These are phyloP conservation scores for Clavaria fumosa DNA, from an alignment of 768 basidiomycete species.

Conservation along the genomic window DNA sequence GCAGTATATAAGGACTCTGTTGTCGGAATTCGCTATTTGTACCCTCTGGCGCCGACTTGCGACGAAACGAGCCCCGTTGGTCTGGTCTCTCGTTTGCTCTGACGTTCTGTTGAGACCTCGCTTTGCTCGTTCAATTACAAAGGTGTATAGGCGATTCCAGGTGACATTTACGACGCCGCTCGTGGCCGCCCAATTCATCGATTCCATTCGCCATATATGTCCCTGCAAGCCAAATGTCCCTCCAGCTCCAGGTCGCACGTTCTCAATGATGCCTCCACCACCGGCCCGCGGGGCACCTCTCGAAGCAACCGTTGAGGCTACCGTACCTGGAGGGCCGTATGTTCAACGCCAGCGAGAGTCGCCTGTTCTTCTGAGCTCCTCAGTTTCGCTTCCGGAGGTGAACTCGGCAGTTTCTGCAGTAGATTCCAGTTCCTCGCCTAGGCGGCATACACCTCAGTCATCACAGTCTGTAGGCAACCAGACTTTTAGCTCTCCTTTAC, in stretches of 20 bases:
- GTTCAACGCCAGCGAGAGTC: neutral
- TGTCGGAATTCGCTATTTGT: slow-evolving; percentile 63
- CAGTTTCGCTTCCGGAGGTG: neutral
- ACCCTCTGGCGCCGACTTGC: slow-evolving; percentile 23
- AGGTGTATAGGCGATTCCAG: slow-evolving; percentile 68
- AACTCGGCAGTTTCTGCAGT: slow-evolving; percentile 17
- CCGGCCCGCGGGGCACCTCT: neutral
- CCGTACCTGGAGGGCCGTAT: slow-evolving; percentile 3
- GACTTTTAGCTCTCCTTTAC: too few species aligned
- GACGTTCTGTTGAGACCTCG: neutral
- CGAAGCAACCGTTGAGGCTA: neutral
- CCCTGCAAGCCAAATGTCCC: slow-evolving; percentile 52
- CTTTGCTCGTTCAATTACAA: slow-evolving; percentile 4
- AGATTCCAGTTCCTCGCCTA: too few species aligned
- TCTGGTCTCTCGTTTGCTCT: neutral
- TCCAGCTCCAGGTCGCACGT: slow-evolving; percentile 8
- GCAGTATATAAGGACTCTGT: slow-evolving; percentile 62
- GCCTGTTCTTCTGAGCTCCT: slow-evolving; percentile 8
- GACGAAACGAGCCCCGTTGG: neutral
- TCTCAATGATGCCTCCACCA: neutral
- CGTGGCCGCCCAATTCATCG: slow-evolving; percentile 41
- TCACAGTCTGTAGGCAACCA: too few species aligned
- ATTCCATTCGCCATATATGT: slow-evolving; percentile 49
- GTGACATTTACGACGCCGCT: slow-evolving; percentile 41
- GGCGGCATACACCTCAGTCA: too few species aligned